A percentile compares a stretch with the other conserved stretches of the same genome.
Evolutionary conservation across 306 rosid genomes (phyloP).

Genomic region (Trifolium dubium): DNA sequence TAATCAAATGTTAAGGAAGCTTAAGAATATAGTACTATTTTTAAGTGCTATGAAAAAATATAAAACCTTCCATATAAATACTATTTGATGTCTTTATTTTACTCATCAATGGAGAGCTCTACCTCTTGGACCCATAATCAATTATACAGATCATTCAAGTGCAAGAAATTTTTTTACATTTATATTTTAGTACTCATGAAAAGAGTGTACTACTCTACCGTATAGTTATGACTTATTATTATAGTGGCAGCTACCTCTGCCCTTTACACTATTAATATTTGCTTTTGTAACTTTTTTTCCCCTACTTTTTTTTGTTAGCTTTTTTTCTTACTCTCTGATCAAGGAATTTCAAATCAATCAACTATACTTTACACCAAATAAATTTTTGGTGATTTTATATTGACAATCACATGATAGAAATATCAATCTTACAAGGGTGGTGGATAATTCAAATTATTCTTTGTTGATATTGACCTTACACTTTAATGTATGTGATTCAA

Average conservation of each 20-base stretch:
- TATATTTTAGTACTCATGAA: conserved; percentile 27
- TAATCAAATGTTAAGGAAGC: not conserved
- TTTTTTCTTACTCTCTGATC: not conserved
- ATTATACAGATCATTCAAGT: not conserved
- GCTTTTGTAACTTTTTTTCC: conserved; percentile 43
- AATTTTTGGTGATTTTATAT: no score
- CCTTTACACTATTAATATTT: conserved; percentile 30
- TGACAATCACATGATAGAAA: no score
- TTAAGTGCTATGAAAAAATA: not conserved
- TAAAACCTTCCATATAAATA: not conserved
- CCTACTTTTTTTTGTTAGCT: no score
- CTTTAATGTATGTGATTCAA: not conserved
- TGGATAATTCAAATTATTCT: not conserved
- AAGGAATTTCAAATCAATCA: not conserved
- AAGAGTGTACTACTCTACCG: not conserved
- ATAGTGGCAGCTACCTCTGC: conserved; percentile 35
- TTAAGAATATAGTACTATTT: not conserved
- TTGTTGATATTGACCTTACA: conserved; percentile 20
- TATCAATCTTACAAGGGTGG: no score
- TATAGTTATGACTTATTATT: not conserved
- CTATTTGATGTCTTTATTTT: not conserved
- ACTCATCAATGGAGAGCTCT: conserved; percentile 19
- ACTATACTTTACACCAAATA: not conserved
- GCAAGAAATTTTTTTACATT: not conserved
- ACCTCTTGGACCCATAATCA: conserved; percentile 17